Conservation (phyloP, 305 asterid genomes). For the Stenogyne calaminthoides region DNA sequence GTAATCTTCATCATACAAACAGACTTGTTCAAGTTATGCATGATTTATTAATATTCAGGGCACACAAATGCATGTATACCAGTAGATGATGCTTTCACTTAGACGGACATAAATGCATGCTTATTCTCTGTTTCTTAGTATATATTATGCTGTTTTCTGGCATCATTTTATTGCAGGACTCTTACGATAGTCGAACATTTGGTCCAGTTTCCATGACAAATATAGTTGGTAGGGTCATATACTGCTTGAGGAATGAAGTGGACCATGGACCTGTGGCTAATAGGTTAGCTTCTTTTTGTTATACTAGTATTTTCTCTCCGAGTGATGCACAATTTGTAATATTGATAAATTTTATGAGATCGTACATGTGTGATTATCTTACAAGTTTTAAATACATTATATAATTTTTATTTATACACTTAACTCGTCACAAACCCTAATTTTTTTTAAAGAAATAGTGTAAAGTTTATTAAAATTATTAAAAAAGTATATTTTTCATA, state of each 20-base stretch:
- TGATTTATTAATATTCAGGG: not conserved
- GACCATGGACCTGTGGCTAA: conserved; percentile 86
- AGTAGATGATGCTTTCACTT: not conserved
- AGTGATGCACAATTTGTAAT: no score
- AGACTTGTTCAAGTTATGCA: not conserved
- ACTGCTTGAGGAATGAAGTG: conserved; percentile 71
- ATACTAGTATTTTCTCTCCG: no score
- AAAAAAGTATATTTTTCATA: no score
- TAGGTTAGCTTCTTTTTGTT: conserved; percentile 45
- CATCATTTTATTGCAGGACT: conserved; percentile 58
- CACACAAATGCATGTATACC: not conserved
- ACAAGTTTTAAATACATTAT: no score
- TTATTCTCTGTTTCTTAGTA: not conserved
- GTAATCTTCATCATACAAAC: not conserved
- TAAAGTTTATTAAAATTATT: no score
- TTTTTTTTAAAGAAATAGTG: no score
- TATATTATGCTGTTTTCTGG: not conserved
- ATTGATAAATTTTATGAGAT: no score
- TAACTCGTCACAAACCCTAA: no score
- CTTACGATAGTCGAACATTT: conserved; percentile 79
- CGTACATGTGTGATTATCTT: no score
- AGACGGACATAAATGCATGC: not conserved
- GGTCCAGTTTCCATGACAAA: conserved; percentile 73
- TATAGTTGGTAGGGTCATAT: conserved; percentile 81
- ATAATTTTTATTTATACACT: no score